Percentiles rank a stretch among this genome's conserved stretches.
phyloP scores from a whole-genome alignment of 2,329 filamentous ascomycete species.

The Aciculosporium take region DNA sequence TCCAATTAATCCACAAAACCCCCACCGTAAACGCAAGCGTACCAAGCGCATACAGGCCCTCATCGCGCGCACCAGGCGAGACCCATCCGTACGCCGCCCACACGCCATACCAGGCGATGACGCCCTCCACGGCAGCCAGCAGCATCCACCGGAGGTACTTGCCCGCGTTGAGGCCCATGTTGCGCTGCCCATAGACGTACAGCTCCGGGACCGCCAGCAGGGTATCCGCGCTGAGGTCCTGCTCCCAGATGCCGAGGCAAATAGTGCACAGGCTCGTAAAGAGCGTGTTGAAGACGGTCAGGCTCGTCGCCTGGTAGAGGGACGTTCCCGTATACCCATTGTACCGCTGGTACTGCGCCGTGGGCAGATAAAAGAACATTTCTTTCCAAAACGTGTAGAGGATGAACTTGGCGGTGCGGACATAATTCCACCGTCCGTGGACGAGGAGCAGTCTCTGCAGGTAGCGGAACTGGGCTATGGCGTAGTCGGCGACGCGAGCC shows the following conservation, averaged over 20 bases:
- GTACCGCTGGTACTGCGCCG: constrained; percentile 70
- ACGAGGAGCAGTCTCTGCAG: constrained; percentile 72
- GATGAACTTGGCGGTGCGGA: constrained; percentile 77
- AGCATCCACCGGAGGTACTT: constrained; percentile 69
- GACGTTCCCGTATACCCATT: constrained; percentile 84
- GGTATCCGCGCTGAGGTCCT: constrained; percentile 71
- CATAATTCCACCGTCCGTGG: constrained; percentile 82
- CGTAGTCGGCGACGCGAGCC: constrained; percentile 79
- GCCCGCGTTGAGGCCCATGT: constrained; percentile 56
- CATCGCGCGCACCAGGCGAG: constrained; percentile 40
- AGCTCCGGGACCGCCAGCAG: constrained; percentile 86
- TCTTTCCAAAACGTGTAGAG: constrained; percentile 88
- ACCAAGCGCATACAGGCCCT: constrained; percentile 60
- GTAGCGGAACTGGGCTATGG: constrained; percentile 84
- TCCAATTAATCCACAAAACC: constrained; percentile 59
- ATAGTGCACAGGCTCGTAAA: constrained; percentile 86
- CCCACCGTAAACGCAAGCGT: constrained; percentile 56
- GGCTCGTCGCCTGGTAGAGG: constrained; percentile 71
- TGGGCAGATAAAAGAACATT: constrained; percentile 68
- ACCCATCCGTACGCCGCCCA: constrained; percentile 38
- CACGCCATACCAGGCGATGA: constrained; percentile 56
- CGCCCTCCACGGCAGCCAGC: constrained; percentile 56
- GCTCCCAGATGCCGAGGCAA: constrained; percentile 81
- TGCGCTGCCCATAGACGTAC: constrained; percentile 67
- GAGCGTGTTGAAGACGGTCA: constrained; percentile 87